Conservation (phyloP, 306 rosid genomes). For the Ziziphus jujuba region DNA sequence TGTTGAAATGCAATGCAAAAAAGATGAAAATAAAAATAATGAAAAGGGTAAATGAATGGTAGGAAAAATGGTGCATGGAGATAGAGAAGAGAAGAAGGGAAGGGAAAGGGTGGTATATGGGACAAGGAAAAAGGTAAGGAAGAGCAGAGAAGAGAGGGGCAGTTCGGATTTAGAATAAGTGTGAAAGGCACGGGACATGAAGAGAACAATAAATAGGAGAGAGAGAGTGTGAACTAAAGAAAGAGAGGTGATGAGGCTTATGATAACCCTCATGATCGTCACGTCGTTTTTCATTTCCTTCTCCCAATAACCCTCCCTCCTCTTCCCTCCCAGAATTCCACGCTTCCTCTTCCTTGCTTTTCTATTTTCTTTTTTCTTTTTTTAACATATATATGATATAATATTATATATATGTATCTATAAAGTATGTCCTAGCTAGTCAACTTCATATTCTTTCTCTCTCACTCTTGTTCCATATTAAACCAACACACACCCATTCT, state of each 20-base stretch:
- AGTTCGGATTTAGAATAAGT: slow-evolving; percentile 41
- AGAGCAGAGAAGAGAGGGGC: slow-evolving; percentile 23
- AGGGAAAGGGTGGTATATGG: no score
- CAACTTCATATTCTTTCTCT: slow-evolving; percentile 12
- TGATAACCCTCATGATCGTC: slow-evolving; percentile 94
- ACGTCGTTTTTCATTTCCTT: slow-evolving; percentile 77
- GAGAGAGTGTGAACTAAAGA: neutral
- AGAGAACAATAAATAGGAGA: slow-evolving; percentile 33
- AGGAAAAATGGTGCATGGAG: no score
- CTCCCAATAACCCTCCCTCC: slow-evolving; percentile 79
- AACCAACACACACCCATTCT: neutral
- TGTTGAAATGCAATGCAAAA: no score
- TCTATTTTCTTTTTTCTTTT: neutral
- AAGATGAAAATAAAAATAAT: no score
- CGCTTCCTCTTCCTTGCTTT: slow-evolving; percentile 16
- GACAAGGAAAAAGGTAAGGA: neutral
- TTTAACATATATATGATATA: no score
- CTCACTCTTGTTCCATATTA: slow-evolving; percentile 11
- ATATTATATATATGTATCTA: neutral
- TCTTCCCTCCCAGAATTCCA: slow-evolving; percentile 79
- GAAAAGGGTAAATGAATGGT: no score
- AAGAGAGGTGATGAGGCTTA: slow-evolving; percentile 62
- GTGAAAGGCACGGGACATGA: slow-evolving; percentile 75
- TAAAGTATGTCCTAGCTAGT: neutral
- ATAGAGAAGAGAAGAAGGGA: no score